Percentiles rank a stretch among this genome's conserved stretches.
phyloP scores from a whole-genome alignment of 2,329 filamentous ascomycete genomes.

The Botrytis tulipae region DNA sequence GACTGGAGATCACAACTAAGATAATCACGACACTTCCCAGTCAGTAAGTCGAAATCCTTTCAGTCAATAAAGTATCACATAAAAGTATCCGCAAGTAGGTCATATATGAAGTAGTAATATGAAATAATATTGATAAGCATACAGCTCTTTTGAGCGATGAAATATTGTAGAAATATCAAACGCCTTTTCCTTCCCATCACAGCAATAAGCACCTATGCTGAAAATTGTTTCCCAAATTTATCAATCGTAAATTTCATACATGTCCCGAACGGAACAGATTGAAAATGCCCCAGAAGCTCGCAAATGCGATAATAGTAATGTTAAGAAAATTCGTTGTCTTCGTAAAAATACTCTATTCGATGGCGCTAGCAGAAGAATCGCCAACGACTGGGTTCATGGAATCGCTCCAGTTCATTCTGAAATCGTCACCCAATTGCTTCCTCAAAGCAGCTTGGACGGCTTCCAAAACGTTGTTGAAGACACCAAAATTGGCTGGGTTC shows the following conservation, averaged over 20 bases:
- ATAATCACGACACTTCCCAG: background rate
- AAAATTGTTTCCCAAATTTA: constrained; percentile 1
- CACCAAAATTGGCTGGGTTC: constrained; percentile 75
- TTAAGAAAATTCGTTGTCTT: constrained; percentile 16
- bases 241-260: background rate
- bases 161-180: background rate
- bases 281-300: background rate
- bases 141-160: constrained; percentile 3
- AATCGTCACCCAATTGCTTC: constrained; percentile 71
- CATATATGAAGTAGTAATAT: background rate
- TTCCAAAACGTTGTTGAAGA: constrained; percentile 71
- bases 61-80: background rate
- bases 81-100: background rate
- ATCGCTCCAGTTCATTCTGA: constrained; percentile 71
- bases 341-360: constrained; percentile 46
- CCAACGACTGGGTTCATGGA: constrained; percentile 66
- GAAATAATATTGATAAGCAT: constrained; percentile 10
- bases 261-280: background rate
- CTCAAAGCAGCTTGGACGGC: constrained; percentile 65
- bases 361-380: constrained; percentile 51
- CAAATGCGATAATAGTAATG: background rate
- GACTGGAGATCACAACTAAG: background rate
- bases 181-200: constrained; percentile 12
- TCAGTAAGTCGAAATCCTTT: background rate
- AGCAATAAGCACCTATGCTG: constrained; percentile 11